Evolutionary conservation across 208 protist species (phyloP).

Genomic region (Herpetomonas samuelpessoai): DNA sequence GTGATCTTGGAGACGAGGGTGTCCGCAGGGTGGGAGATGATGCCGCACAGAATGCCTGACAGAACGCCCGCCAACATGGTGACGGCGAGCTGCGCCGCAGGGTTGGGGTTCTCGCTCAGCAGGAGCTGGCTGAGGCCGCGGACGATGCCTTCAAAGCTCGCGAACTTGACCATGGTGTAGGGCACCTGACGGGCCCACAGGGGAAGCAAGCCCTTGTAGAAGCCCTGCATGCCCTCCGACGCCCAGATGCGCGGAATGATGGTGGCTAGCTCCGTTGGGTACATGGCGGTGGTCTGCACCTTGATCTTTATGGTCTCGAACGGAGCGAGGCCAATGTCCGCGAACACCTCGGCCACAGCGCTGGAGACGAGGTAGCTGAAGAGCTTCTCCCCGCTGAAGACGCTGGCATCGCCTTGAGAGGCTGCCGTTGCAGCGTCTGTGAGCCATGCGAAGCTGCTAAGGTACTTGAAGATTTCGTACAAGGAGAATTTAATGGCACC

Average conservation of each 20-base stretch:
- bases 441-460: conserved; percentile 12
- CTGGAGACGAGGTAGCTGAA: conserved; percentile 49
- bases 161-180: conserved; percentile 95
- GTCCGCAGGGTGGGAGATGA: conserved; percentile 96
- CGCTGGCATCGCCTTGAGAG: neutral
- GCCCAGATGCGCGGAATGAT: conserved; percentile 59
- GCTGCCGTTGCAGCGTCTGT: neutral
- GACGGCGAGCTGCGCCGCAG: conserved; percentile 17
- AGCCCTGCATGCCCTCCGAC: conserved; percentile 48
- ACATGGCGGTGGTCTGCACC: conserved; percentile 52
- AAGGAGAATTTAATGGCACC: conserved; percentile 70
- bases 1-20: conserved; percentile 93
- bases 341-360: conserved; percentile 66
- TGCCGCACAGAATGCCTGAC: conserved; percentile 88
- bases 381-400: conserved; percentile 17
- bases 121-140: conserved; percentile 20
- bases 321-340: conserved; percentile 62
- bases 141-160: conserved; percentile 66
- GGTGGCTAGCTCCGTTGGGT: conserved; percentile 18
- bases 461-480: conserved; percentile 80
- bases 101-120: neutral
- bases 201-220: conserved; percentile 85
- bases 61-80: conserved; percentile 81
- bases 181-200: conserved; percentile 94
- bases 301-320: conserved; percentile 81